Percentiles rank a stretch among this genome's conserved stretches.
Conservation (phyloP, 1,139 yeast species). For the Suhomyces yuchorum region DNA sequence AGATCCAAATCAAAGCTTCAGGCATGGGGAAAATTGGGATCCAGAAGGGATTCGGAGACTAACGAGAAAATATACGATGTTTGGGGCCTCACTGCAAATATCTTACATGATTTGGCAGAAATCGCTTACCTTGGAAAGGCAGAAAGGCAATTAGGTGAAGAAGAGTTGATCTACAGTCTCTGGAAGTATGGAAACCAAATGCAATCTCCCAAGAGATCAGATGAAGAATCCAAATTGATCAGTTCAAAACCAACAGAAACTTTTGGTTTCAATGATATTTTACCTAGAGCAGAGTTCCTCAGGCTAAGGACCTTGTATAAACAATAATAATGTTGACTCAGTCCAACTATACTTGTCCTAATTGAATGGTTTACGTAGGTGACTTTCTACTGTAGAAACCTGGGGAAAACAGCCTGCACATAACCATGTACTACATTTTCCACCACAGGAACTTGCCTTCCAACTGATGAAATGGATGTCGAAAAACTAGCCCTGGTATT, state of each 20-base stretch:
- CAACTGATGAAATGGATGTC: slow-evolving; percentile 8
- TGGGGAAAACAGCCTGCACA: not conserved
- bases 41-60: slow-evolving; percentile 39
- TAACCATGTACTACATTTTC: not conserved
- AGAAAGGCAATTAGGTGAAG: slow-evolving; percentile 55
- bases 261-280: slow-evolving; percentile 52
- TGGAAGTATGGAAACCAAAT: slow-evolving; percentile 53
- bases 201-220: slow-evolving; percentile 37
- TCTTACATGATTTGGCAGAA: slow-evolving; percentile 74
- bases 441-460: not conserved
- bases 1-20: slow-evolving; percentile 9
- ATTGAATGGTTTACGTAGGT: not conserved
- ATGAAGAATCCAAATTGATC: slow-evolving; percentile 40
- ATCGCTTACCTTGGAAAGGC: slow-evolving; percentile 43
- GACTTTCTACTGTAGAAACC: not conserved
- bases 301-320: slow-evolving; percentile 45
- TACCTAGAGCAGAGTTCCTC: slow-evolving; percentile 48
- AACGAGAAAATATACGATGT: slow-evolving; percentile 61
- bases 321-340: slow-evolving; percentile 7
- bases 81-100: slow-evolving; percentile 92
- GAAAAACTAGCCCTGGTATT: slow-evolving; percentile 16
- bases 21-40: slow-evolving; percentile 47
- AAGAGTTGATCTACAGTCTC: slow-evolving; percentile 61
- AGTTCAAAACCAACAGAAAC: slow-evolving; percentile 32
- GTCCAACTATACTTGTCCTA: no score